These are phyloP conservation scores for Hirschioporus abietinus DNA, from an alignment of 768 basidiomycete genomes.

Conservation along the genomic window DNA sequence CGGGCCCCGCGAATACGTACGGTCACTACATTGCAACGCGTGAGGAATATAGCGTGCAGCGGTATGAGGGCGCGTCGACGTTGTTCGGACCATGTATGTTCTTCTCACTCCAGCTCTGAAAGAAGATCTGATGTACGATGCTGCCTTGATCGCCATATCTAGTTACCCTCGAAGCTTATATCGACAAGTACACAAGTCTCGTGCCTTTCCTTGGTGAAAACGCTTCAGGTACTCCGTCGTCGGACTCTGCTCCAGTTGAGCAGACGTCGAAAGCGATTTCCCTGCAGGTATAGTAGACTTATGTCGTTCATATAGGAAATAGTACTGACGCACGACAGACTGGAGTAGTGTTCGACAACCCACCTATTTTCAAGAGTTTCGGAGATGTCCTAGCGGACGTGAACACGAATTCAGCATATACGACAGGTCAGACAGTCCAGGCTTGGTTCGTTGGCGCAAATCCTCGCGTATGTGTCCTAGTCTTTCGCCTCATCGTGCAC, in stretches of 20 bases:
- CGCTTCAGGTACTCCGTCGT: slow-evolving; percentile 39
- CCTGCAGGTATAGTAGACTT: slow-evolving; percentile 41
- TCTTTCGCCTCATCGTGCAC: not conserved
- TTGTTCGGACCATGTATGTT: slow-evolving; percentile 67
- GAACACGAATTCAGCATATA: slow-evolving; percentile 39
- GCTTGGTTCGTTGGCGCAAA: slow-evolving; percentile 73
- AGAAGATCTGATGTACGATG: slow-evolving; percentile 6
- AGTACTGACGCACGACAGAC: slow-evolving; percentile 31
- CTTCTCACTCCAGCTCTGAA: slow-evolving; percentile 9
- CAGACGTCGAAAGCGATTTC: slow-evolving; percentile 64
- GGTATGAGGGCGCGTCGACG: slow-evolving; percentile 80
- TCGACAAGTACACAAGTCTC: slow-evolving; percentile 66
- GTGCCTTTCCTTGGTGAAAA: slow-evolving; percentile 55
- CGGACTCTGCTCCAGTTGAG: slow-evolving; percentile 60
- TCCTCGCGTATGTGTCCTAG: slow-evolving; percentile 49
- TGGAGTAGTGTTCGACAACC: slow-evolving; percentile 55
- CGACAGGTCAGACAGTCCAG: slow-evolving; percentile 50
- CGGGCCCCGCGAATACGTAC: slow-evolving; percentile 81
- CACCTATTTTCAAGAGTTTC: slow-evolving; percentile 53
- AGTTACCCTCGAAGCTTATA: slow-evolving; percentile 79
- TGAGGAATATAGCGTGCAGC: slow-evolving; percentile 70
- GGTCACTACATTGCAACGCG: slow-evolving; percentile 67
- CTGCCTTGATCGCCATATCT: slow-evolving; percentile 6
- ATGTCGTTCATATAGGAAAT: not conserved
- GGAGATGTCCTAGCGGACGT: slow-evolving; percentile 60